These are phyloP conservation scores for Chlamydomonas asymmetrica DNA, from an alignment of 139 green algal genomes.

Conservation along the genomic window DNA sequence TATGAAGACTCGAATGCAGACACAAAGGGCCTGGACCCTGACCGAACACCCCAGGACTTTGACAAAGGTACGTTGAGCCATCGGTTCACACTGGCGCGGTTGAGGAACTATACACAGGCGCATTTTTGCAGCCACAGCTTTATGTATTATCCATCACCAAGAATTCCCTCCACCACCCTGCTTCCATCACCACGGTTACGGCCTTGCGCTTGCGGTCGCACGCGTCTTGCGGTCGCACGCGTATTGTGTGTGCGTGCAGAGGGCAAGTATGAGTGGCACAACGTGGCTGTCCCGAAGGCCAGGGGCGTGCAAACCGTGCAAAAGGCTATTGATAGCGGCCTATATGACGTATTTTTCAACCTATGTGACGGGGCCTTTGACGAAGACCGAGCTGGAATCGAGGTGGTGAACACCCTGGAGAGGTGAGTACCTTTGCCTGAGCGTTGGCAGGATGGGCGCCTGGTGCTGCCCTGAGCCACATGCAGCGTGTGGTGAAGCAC, in stretches of 20 bases:
- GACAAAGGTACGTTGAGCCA: background rate
- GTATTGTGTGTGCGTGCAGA: background rate
- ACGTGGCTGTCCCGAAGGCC: constrained; percentile 7
- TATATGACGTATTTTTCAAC: constrained; percentile 34
- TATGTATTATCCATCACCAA: too few species aligned
- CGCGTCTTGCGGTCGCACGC: background rate
- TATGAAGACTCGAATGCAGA: constrained; percentile 3
- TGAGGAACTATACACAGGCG: too few species aligned
- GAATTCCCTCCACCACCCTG: too few species aligned
- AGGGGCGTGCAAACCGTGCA: constrained; percentile 1
- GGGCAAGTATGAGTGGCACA: background rate
- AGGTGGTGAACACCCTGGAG: constrained; percentile 30
- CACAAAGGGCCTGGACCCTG: background rate
- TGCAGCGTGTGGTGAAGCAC: background rate
- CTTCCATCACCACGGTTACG: too few species aligned
- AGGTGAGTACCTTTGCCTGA: too few species aligned
- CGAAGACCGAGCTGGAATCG: constrained; percentile 26
- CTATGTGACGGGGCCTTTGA: constrained; percentile 34
- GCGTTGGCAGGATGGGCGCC: too few species aligned
- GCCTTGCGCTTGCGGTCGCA: background rate
- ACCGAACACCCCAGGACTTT: background rate
- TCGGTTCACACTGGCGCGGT: background rate
- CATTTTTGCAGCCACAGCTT: too few species aligned
- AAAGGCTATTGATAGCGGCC: constrained; percentile 3
- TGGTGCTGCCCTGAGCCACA: too few species aligned